A percentile compares a stretch with the other conserved stretches of the same genome.
These are phyloP conservation scores for Avena insularis DNA, from an alignment of 176 grass and related monocot species.

Conservation along the genomic window DNA sequence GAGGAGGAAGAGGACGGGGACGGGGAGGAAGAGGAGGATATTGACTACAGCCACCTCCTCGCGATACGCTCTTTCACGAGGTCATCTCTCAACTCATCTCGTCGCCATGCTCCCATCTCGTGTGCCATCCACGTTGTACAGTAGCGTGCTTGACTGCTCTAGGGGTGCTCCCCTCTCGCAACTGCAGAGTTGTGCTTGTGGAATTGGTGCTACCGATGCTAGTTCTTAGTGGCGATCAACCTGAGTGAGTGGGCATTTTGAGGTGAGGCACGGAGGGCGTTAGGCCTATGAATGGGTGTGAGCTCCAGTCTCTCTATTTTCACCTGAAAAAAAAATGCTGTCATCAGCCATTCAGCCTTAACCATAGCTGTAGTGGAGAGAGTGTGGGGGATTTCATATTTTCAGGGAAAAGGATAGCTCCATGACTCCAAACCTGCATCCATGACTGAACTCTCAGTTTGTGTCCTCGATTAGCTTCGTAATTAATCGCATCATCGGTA, in stretches of 20 bases:
- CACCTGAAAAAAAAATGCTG: background rate
- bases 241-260: background rate
- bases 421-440: background rate
- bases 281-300: background rate
- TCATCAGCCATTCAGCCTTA: background rate
- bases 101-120: background rate
- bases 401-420: conserved; percentile 7
- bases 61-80: conserved; percentile 48
- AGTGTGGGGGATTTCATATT: background rate
- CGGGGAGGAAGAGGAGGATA: background rate
- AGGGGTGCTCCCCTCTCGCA: background rate
- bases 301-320: background rate
- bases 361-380: background rate
- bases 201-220: background rate
- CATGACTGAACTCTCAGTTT: background rate
- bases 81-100: conserved; percentile 36
- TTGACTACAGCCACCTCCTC: background rate
- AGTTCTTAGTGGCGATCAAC: background rate
- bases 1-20: background rate
- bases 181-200: conserved; percentile 11
- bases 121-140: background rate
- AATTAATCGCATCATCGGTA: background rate
- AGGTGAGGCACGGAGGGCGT: background rate
- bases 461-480: background rate
- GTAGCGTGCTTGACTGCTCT: conserved; percentile 6